phyloP scores from a whole-genome alignment of 2,329 filamentous ascomycete genomes.

The Colletotrichum abscissum region DNA sequence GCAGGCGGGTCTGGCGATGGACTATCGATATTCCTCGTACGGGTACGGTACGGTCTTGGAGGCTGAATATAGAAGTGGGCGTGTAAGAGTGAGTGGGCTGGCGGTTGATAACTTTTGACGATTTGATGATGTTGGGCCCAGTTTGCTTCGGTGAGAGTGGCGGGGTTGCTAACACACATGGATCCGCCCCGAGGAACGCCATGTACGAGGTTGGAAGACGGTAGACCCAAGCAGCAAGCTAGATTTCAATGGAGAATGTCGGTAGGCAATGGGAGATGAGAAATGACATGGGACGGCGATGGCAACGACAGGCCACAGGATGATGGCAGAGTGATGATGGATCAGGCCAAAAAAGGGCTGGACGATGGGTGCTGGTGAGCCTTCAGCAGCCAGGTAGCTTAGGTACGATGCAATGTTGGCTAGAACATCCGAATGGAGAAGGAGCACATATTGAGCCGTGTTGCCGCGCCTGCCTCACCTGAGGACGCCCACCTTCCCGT shows the following conservation, averaged over 20 bases:
- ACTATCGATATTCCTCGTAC: too few relatives aligned
- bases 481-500: neutral
- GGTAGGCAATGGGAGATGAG: too few relatives aligned
- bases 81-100: neutral
- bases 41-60: neutral
- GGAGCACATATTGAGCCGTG: neutral
- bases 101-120: neutral
- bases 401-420: neutral
- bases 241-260: neutral
- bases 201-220: neutral
- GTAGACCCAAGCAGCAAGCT: neutral
- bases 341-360: neutral
- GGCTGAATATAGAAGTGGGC: neutral
- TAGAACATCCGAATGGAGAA: neutral
- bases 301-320: too few relatives aligned
- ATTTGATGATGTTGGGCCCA: conserved; percentile 9
- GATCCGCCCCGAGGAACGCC: neutral
- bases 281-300: too few relatives aligned
- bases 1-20: neutral
- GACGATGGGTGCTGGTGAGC: neutral
- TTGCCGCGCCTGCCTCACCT: neutral
- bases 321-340: neutral
- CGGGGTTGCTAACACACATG: neutral
- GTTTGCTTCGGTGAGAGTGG: conserved; percentile 17
- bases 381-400: too few relatives aligned